Evolutionary conservation across 2,329 filamentous ascomycete genomes (phyloP), one percentile per base, ranked within the genome.

Genomic region (Thelonectria olida): DNA sequence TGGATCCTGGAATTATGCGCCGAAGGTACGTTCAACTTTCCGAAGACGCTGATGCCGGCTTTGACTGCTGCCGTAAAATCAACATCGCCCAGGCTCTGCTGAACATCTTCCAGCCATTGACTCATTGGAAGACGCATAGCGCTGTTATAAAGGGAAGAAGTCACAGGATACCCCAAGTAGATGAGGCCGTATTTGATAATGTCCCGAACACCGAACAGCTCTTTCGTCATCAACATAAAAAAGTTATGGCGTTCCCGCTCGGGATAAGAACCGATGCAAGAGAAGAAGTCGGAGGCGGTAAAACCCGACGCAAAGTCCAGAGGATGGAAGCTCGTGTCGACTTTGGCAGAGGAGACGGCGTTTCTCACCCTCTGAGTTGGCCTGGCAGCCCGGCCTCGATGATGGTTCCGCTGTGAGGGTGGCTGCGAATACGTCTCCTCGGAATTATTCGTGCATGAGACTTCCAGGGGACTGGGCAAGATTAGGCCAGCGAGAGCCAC

Each of bases 121-220:
- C 44, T 27, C 53, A 55, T 55, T 15, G 53, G 42, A 31, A 48
- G 44, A 22, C 41, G 12, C 31, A 38, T 36, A n/a, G 53, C 53
- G 25, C 19, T 49, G 22, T 27, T n/a, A 15, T 48, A 41, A 39
- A 39, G 34, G 20, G 42, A 55, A 38, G 53, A 39, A 8, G n/a
- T 55, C 13, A 55, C 53, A 20, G 53, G 31, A 17, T 55, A 55
- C n/a, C 42, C 53, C 12, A 55, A 8, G 42, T 38, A 47, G 4
- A 55, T 55, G 7, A 55, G 44, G 2, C 53, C 53, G n/a, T 55
- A 49, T 17, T 55, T 55, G 31, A 55, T 55, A 19, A 55, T 38
- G 42, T 55, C 53, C 7, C 42, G 44, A 28, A 55, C 36, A 9
- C 53, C 53, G 19, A 55, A 55, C 19, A 49, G n/a, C 15, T 55